These are phyloP conservation scores for Cytospora chrysosperma DNA, from an alignment of 2,329 filamentous ascomycete genomes.

Conservation along the genomic window DNA sequence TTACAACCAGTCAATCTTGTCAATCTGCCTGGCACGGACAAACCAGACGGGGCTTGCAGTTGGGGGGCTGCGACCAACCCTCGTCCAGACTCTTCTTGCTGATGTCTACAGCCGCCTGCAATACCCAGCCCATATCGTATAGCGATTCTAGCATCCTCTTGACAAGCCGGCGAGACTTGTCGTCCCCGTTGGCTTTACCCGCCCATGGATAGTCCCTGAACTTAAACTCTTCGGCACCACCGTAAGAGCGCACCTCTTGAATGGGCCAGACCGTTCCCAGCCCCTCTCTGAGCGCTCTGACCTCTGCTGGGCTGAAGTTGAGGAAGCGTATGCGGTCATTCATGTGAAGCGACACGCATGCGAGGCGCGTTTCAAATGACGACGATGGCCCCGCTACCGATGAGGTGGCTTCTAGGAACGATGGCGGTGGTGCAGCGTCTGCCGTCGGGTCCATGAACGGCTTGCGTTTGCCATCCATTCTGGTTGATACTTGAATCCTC, in stretches of 20 bases:
- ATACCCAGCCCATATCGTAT: constrained; percentile 38
- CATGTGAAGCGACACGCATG: constrained; percentile 33
- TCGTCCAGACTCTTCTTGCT: constrained; percentile 35
- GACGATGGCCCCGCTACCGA: background rate
- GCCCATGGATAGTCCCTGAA: constrained; percentile 37
- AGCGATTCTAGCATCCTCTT: constrained; percentile 34
- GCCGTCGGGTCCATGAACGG: background rate
- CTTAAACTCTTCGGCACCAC: constrained; percentile 37
- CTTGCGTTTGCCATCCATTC: background rate
- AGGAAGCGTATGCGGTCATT: constrained; percentile 37
- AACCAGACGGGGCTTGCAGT: background rate
- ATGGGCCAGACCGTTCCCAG: constrained; percentile 33
- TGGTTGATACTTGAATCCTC: background rate
- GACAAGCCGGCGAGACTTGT: constrained; percentile 34
- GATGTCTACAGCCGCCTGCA: constrained; percentile 37
- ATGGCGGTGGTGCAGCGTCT: background rate
- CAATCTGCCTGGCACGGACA: background rate
- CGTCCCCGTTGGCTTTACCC: constrained; percentile 29
- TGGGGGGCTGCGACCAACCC: constrained; percentile 11
- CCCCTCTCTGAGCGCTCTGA: constrained; percentile 30
- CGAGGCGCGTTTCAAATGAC: constrained; percentile 30
- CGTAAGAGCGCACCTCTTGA: constrained; percentile 33
- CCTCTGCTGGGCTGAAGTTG: constrained; percentile 33
- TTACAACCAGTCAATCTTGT: background rate
- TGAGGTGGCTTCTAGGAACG: constrained; percentile 2